These are phyloP conservation scores for Neurospora sp. DNA, from an alignment of 2,329 filamentous ascomycete genomes.

Conservation along the genomic window DNA sequence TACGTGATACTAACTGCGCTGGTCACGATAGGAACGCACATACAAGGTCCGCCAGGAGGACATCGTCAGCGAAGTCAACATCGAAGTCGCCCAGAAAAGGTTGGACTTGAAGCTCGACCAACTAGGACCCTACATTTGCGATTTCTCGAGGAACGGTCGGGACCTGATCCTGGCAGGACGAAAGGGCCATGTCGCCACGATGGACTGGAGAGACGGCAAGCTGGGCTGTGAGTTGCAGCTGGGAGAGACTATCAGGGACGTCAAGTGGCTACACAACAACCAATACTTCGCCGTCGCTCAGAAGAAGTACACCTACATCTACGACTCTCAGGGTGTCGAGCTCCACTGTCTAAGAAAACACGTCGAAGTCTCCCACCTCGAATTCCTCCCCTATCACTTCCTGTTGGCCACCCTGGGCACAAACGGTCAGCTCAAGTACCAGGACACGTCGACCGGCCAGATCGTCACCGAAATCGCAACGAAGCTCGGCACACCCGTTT, in stretches of 20 bases:
- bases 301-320: constrained; percentile 95
- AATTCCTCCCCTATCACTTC: constrained; percentile 95
- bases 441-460: constrained; percentile 88
- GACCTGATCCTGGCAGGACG: constrained; percentile 77
- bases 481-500: constrained; percentile 71
- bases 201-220: constrained; percentile 93
- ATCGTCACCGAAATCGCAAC: constrained; percentile 80
- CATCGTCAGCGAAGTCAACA: constrained; percentile 61
- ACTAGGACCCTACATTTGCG: constrained; percentile 77
- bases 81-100: constrained; percentile 83
- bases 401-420: constrained; percentile 78
- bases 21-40: constrained; percentile 53
- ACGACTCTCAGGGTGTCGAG: constrained; percentile 84
- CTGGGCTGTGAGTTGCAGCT: constrained; percentile 86
- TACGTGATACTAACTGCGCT: not conserved
- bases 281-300: constrained; percentile 92
- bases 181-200: constrained; percentile 90
- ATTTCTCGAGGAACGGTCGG: constrained; percentile 84
- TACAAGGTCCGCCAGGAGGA: constrained; percentile 89
- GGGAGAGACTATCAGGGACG: constrained; percentile 81
- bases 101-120: constrained; percentile 80
- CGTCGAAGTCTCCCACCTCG: constrained; percentile 83
- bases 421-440: constrained; percentile 81
- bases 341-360: constrained; percentile 86
- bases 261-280: constrained; percentile 88